Evolutionary conservation across 139 green algal genomes (phyloP), one percentile per base, ranked within the genome.

Genomic region (Dunaliella primolecta): DNA sequence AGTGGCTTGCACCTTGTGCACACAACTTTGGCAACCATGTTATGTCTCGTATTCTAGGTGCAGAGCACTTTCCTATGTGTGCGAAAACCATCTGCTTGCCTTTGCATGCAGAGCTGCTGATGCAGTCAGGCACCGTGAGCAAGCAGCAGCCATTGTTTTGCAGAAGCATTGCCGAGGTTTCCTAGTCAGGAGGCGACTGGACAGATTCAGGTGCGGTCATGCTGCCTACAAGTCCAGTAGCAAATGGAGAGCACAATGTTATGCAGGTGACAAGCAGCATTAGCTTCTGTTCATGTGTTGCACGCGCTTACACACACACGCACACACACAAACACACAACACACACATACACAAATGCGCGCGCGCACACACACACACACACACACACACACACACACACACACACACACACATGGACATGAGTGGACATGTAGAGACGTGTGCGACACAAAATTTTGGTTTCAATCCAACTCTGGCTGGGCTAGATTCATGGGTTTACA

Each of bases 191-290:
- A 64, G 84, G 24, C 57, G 87, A 31, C 30, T 90, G 20, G 37
- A 77, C 21, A 76, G 37, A n/a, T 55, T 90, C 57, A 83, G 35
- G 86, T 89, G 36, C 82, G 85, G 46, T 21, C 15, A 64, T 64
- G 46, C 46, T 64, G n/a, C n/a, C n/a, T 64, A 64, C 46, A 64
- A 15, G 46, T 15, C 7, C 7, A 64, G 46, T 64, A 64, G 15
- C 7, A 64, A 15, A 15, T 64, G 46, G 7, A 64, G 46, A n/a
- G n/a, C n/a, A n/a, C n/a, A n/a, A 15, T 64, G 15, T 64, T 15
- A 64, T 15, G 15, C 15, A 64, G 46, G 46, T 64, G 7, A 15
- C 15, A 64, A 64, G 46, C 7, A 64, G 46, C 46, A 64, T 25
- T 25, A 25, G 46, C 46, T 64, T 64, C 7, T 64, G 7, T 25